These are phyloP conservation scores for Backusella tuberculispora DNA, from an alignment of 192 early-diverging fungal species.

Conservation along the genomic window DNA sequence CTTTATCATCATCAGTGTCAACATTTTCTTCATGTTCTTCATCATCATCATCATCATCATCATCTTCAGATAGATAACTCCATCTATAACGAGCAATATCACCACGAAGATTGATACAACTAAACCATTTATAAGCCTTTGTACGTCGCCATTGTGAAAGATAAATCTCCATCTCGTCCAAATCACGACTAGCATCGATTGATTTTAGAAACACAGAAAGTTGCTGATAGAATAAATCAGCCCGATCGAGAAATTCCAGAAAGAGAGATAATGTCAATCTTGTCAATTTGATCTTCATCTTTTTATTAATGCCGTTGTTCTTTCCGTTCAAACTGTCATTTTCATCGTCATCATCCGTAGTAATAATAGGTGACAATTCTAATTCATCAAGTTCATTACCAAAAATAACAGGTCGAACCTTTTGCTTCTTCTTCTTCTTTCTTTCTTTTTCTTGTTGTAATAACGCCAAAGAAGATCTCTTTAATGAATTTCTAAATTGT, in stretches of 20 bases:
- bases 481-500: conserved; percentile 51
- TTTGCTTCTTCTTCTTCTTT: background rate
- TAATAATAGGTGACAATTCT: conserved; percentile 32
- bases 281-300: conserved; percentile 8
- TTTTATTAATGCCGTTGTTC: background rate
- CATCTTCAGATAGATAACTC: conserved; percentile 37
- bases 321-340: background rate
- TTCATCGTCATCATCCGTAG: conserved; percentile 17
- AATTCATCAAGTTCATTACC: conserved; percentile 10
- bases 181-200: conserved; percentile 26
- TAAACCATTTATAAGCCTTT: conserved; percentile 49
- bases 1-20: too few species aligned
- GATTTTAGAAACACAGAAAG: conserved; percentile 40
- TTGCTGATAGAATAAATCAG: conserved; percentile 51
- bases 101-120: conserved; percentile 49
- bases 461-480: background rate
- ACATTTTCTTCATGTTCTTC: conserved; percentile 19
- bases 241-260: conserved; percentile 48
- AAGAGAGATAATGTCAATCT: conserved; percentile 37
- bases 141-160: background rate
- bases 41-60: too few species aligned
- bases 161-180: background rate
- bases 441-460: background rate
- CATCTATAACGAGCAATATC: conserved; percentile 60
- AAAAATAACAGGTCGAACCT: background rate